These are phyloP conservation scores for Ajuga reptans DNA, from an alignment of 305 asterid species.

Conservation along the genomic window DNA sequence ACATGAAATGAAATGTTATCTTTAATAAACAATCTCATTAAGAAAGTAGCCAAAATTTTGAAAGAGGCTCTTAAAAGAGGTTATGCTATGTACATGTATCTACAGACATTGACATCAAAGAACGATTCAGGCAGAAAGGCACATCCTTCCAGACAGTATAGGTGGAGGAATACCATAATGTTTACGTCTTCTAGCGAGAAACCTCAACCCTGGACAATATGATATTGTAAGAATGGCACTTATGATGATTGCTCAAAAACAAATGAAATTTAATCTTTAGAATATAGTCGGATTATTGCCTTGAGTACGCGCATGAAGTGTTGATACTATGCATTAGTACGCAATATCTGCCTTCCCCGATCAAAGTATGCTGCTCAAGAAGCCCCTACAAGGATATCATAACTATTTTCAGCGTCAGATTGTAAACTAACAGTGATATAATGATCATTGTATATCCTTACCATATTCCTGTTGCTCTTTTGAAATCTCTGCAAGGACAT, in stretches of 20 bases:
- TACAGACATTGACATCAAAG: no score
- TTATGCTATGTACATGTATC: no score
- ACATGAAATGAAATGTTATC: no score
- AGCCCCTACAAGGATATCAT: conserved; percentile 45
- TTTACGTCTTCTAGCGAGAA: not conserved
- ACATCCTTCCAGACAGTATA: not conserved
- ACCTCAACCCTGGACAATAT: not conserved
- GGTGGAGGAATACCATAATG: not conserved
- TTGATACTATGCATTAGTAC: conserved; percentile 5
- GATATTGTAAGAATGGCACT: not conserved
- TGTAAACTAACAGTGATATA: not conserved
- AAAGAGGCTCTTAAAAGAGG: no score
- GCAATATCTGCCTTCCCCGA: not conserved
- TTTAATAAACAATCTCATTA: no score
- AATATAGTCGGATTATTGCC: not conserved
- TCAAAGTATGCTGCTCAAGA: conserved; percentile 62
- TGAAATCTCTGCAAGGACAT: conserved; percentile 44
- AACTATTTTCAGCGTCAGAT: conserved; percentile 14
- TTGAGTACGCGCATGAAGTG: not conserved
- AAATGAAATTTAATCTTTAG: not conserved
- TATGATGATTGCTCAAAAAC: not conserved
- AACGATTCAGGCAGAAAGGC: not conserved
- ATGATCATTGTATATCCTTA: conserved; percentile 30
- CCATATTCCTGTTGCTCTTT: conserved; percentile 64
- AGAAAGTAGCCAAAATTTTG: no score